Evolutionary conservation across 441 rosid genomes (phyloP).

Genomic region (Pelargonium myrrhifolium): DNA sequence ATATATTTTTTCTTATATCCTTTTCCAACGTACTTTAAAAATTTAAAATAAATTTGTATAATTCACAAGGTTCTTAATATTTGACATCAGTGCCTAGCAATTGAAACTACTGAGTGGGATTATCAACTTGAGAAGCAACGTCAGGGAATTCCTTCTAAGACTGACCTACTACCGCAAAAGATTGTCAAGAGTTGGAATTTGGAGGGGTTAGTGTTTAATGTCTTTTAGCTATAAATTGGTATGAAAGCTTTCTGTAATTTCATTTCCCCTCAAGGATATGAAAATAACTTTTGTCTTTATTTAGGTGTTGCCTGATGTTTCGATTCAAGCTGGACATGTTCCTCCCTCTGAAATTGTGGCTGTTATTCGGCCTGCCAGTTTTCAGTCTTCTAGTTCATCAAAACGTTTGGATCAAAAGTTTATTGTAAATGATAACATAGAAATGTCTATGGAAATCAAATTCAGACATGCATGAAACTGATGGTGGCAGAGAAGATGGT

Average conservation of each 20-base stretch:
- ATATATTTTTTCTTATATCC: background rate
- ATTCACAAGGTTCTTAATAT: no score
- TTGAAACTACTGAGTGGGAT: constrained; percentile 43
- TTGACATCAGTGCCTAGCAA: constrained; percentile 36
- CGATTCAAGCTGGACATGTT: constrained; percentile 39
- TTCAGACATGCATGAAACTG: constrained; percentile 17
- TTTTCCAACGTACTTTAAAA: background rate
- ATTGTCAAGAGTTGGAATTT: constrained; percentile 42
- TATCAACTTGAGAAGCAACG: constrained; percentile 33
- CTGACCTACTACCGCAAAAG: constrained; percentile 47
- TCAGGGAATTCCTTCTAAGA: constrained; percentile 42
- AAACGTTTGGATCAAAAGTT: constrained; percentile 47
- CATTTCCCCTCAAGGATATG: background rate
- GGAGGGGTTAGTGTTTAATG: constrained; percentile 41
- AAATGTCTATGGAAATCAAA: constrained; percentile 45
- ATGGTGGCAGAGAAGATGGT: constrained; percentile 16
- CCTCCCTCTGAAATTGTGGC: constrained; percentile 56
- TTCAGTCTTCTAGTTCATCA: constrained; percentile 26
- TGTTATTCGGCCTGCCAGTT: constrained; percentile 59
- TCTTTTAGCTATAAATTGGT: background rate
- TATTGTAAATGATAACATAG: constrained; percentile 34
- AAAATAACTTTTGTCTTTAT: constrained; percentile 13
- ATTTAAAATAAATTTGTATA: background rate
- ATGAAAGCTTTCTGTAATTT: background rate
- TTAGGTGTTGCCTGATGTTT: constrained; percentile 41